phyloP scores from a whole-genome alignment of 2,329 filamentous ascomycete genomes.

The Exophiala sideris region DNA sequence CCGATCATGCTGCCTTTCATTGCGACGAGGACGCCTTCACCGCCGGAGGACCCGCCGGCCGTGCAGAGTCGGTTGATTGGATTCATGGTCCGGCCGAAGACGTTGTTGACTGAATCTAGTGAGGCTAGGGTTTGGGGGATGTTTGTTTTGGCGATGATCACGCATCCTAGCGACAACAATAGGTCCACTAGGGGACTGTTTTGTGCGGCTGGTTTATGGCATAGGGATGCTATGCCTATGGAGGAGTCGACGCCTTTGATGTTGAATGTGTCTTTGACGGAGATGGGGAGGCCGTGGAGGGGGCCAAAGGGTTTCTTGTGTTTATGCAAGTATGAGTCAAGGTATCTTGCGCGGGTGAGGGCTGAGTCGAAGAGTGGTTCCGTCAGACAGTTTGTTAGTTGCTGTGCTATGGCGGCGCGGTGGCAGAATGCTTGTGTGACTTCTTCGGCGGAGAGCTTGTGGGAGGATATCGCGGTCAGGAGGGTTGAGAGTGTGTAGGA shows the following conservation, averaged over 20 bases:
- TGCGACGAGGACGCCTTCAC: slow-evolving; percentile 59
- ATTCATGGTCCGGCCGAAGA: slow-evolving; percentile 59
- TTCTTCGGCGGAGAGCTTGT: slow-evolving; percentile 40
- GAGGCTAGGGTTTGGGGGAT: slow-evolving; percentile 58
- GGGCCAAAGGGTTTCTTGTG: slow-evolving; percentile 35
- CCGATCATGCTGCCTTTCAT: slow-evolving; percentile 59
- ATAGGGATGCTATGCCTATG: slow-evolving; percentile 58
- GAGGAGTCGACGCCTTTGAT: slow-evolving; percentile 52
- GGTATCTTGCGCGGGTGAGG: slow-evolving; percentile 34
- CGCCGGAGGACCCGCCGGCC: slow-evolving; percentile 64
- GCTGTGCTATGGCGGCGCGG: slow-evolving; percentile 32
- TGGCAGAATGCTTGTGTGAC: slow-evolving; percentile 57
- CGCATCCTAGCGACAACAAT: slow-evolving; percentile 58
- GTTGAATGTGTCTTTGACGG: slow-evolving; percentile 34
- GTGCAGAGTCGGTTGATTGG: slow-evolving; percentile 60
- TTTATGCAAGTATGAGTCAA: slow-evolving; percentile 35
- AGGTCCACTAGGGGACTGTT: slow-evolving; percentile 59
- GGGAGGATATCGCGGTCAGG: slow-evolving; percentile 34
- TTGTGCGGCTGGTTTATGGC: slow-evolving; percentile 55
- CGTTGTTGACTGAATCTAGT: slow-evolving; percentile 58
- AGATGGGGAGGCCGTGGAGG: slow-evolving; percentile 40
- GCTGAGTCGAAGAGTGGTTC: slow-evolving; percentile 39
- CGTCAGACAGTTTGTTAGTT: slow-evolving; percentile 36
- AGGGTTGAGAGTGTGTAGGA: slow-evolving; percentile 45
- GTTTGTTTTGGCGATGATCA: slow-evolving; percentile 69